phyloP scores from a whole-genome alignment of 805 yeast genomes.

The Blastobotrys mokoenaii region DNA sequence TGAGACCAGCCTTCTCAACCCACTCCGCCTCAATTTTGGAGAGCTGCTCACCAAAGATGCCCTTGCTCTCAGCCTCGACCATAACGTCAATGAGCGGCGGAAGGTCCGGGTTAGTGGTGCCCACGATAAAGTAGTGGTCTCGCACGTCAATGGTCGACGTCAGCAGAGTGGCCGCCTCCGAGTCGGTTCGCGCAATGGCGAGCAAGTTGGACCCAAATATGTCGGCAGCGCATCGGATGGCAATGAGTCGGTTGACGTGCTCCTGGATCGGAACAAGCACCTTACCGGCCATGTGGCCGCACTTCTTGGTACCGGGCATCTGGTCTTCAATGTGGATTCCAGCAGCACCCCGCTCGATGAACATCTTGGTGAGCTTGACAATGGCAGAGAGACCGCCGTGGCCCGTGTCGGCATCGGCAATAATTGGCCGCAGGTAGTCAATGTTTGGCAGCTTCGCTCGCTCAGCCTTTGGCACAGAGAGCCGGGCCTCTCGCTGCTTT shows the following conservation, averaged over 20 bases:
- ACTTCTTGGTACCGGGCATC: slow-evolving; percentile 97
- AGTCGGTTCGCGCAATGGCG: slow-evolving; percentile 91
- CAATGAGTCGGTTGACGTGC: slow-evolving; percentile 88
- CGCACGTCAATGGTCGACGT: slow-evolving; percentile 91
- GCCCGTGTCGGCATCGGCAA: slow-evolving; percentile 98
- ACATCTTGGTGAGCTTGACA: slow-evolving; percentile 89
- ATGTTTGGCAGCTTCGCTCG: slow-evolving; percentile 63
- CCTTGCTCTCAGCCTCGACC: slow-evolving; percentile 72
- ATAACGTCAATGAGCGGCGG: slow-evolving; percentile 68
- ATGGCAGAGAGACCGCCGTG: slow-evolving; percentile 98
- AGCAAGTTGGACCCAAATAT: slow-evolving; percentile 80
- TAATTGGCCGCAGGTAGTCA: slow-evolving; percentile 88
- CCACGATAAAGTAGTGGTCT: slow-evolving; percentile 88
- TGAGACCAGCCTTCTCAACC: slow-evolving; percentile 73
- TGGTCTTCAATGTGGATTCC: slow-evolving; percentile 98
- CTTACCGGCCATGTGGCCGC: slow-evolving; percentile 99
- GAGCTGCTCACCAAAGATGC: slow-evolving; percentile 63
- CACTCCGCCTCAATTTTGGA: slow-evolving; percentile 73
- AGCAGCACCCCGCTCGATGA: slow-evolving; percentile 97
- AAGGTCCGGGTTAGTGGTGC: slow-evolving; percentile 78
- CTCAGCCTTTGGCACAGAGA: slow-evolving; percentile 48
- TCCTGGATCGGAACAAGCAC: slow-evolving; percentile 96
- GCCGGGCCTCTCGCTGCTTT: slow-evolving; percentile 83
- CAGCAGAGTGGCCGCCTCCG: slow-evolving; percentile 93
- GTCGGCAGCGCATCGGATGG: slow-evolving; percentile 93